Base-by-base conservation (phyloP, 139 green algal species). In the Picochlorum sp. region DNA sequence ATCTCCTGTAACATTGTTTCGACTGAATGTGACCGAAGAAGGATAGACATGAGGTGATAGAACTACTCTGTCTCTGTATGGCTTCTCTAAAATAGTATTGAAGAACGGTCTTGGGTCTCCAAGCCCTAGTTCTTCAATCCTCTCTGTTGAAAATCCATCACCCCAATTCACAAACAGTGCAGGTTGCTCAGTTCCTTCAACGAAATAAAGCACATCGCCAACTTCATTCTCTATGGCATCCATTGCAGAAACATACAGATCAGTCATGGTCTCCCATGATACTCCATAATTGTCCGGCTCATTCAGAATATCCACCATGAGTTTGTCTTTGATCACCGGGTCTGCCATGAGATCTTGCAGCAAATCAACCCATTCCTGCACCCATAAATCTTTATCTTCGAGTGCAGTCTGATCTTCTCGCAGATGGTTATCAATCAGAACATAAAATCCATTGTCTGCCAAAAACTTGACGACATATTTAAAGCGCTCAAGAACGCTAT, bases 381-480 rank as follows among this genome's bases (percentile, higher is more conserved):
- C 25, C n/a, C 16, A 47, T 47, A n/a, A 16, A 18, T 47, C 52
- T 28, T 4, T 4, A 25, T 59, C 24, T 22, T 52, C 52, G 25
- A 59, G 52, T 28, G 25, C 52, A 0, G 41, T 41, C 22, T 41
- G 39, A 24, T 59, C 52, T 41, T 59, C 39, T 24, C 35, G 35
- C 26, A 65, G 56, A 37, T 75, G 64, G 50, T 79, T 65, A 61
- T 83, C 76, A 12, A 76, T 43, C n/a, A 78, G 6, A 10, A 83
- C 72, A 57, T 83, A 83, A 35, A 83, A 73, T 24, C 72, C 72
- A 50, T 77, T 81, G 29, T 58, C 41, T 8, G 70, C 64, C 1
- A 80, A 53, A 58, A 73, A 81, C 31, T 74, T 29, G 29, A 84
- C 62, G 6, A 74, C 59, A 61, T 64, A 81, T 26, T 75, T n/a